Conservation (phyloP, 108 stramenopile genomes). For the Stephanodiscus minutulus region DNA sequence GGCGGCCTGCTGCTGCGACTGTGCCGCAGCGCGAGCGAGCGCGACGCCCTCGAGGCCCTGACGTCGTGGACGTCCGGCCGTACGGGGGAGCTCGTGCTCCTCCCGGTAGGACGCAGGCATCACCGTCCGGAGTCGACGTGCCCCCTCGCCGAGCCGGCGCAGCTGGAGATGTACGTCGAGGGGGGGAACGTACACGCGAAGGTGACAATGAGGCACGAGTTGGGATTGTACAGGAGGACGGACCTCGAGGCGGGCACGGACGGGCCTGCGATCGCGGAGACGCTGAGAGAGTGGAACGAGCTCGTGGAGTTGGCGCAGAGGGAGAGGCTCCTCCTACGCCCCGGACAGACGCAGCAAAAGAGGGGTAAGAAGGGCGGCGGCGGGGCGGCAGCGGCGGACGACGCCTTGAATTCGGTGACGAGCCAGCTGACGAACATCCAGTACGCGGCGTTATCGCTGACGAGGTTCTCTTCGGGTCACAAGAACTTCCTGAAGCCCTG, state of each 20-base stretch:
- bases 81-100: slow-evolving; percentile 35
- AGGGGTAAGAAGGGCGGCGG: not conserved
- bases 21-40: slow-evolving; percentile 30
- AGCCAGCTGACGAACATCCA: slow-evolving; percentile 27
- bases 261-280: slow-evolving; percentile 10
- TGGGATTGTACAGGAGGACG: slow-evolving; percentile 64
- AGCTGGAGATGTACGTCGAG: slow-evolving; percentile 66
- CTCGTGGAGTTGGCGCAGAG: slow-evolving; percentile 9
- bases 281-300: slow-evolving; percentile 21
- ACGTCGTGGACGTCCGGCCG: slow-evolving; percentile 19
- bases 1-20: slow-evolving; percentile 48
- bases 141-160: slow-evolving; percentile 29
- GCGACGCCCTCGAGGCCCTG: slow-evolving; percentile 35
- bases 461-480: slow-evolving; percentile 1
- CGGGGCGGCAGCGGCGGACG: not conserved
- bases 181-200: slow-evolving; percentile 63
- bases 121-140: slow-evolving; percentile 7
- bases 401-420: not conserved
- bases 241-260: slow-evolving; percentile 45
- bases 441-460: slow-evolving; percentile 15
- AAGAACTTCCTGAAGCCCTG: slow-evolving; percentile 48
- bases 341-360: not conserved
- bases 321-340: not conserved
- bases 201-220: slow-evolving; percentile 50
- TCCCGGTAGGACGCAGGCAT: slow-evolving; percentile 45